Base-by-base conservation (phyloP, 1,284 basidiomycete species). In the Exobasidium cylindrosporum region DNA sequence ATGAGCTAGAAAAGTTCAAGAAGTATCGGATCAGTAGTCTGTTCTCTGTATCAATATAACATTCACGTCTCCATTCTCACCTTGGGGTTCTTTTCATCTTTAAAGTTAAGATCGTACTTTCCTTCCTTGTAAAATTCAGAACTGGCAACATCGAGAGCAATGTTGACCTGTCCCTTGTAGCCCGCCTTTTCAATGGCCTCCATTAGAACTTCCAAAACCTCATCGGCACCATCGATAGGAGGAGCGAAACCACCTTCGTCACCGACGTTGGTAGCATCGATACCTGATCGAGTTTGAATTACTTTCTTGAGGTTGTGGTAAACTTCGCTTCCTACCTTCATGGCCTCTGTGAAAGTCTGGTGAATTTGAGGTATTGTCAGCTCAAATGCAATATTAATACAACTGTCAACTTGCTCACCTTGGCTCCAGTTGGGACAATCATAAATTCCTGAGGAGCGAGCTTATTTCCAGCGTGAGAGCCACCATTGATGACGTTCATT, bases 111-210 rank as follows among this genome's bases (percentile, higher is more conserved):
- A 82, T 98, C 95, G 84, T 99, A 98, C 86, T 97, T 97, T 81
- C 94, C 95, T 24, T 97, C 93, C 88, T 97, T 98, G 90, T 92
- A 99, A 86, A 99, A 98, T 83, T 99, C 96, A 81, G 95, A 98
- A 23, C 94, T 97, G 65, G 96, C 95, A 68, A 98, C 96, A 78
- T 98, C 96, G 74, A 99, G 91, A 70, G 91, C 95, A 81, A 99
- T 98, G 84, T 97, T 92, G 83, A 99, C 88, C 85, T 96, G 94
- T 81, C 93, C 95, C 81, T 95, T 90, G 84, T 97, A 98, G 50
- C 96, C 96, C 49, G 95, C 94, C 84, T 92, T 91, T 83, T 90
- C 88, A 85, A 99, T 98, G 73, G 95, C 94, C 82, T 95, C 92
- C 26, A 87, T 86, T 68, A 99, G 87, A 79, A 99, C 87, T 77